Percentiles rank a stretch among this genome's conserved stretches.
Evolutionary conservation across 139 green algal genomes (phyloP).

Genomic region (Chlorokybus atmophyticus): DNA sequence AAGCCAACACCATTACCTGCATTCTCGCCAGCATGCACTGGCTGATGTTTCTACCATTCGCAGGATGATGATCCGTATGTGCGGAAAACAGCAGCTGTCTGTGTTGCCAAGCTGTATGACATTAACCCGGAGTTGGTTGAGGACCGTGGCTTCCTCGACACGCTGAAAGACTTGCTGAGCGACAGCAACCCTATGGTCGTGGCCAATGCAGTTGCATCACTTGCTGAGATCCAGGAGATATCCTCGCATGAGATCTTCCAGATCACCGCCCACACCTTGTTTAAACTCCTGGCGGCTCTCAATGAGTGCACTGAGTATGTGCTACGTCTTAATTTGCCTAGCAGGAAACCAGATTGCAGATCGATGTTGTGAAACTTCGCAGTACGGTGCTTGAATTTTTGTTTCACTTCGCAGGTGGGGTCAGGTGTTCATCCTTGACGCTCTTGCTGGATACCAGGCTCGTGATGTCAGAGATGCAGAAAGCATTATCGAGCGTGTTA

Average conservation of each 20-base stretch:
- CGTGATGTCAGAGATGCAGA: slow-evolving; percentile 60
- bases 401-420: slow-evolving; percentile 30
- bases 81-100: slow-evolving; percentile 94
- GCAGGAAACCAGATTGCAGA: too few species aligned
- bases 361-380: too few species aligned
- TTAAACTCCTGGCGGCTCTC: slow-evolving; percentile 90
- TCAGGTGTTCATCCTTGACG: slow-evolving; percentile 98
- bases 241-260: slow-evolving; percentile 42
- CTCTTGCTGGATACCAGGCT: slow-evolving; percentile 58
- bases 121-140: slow-evolving; percentile 91
- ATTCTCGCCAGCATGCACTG: too few species aligned
- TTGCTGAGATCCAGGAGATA: slow-evolving; percentile 73
- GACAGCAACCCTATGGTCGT: slow-evolving; percentile 99
- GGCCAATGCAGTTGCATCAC: slow-evolving; percentile 88
- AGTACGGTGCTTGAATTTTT: slow-evolving; percentile 17
- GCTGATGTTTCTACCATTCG: too few species aligned
- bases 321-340: too few species aligned
- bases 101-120: slow-evolving; percentile 96
- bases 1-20: too few species aligned
- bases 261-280: slow-evolving; percentile 57
- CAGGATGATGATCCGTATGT: slow-evolving; percentile 97
- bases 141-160: slow-evolving; percentile 90
- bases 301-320: slow-evolving; percentile 99
- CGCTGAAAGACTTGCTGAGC: slow-evolving; percentile 77
- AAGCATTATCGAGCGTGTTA: slow-evolving; percentile 83